A percentile compares a stretch with the other conserved stretches of the same genome.
Conservation (phyloP, 352 stramenopile genomes). For the Globisporangium polare region DNA sequence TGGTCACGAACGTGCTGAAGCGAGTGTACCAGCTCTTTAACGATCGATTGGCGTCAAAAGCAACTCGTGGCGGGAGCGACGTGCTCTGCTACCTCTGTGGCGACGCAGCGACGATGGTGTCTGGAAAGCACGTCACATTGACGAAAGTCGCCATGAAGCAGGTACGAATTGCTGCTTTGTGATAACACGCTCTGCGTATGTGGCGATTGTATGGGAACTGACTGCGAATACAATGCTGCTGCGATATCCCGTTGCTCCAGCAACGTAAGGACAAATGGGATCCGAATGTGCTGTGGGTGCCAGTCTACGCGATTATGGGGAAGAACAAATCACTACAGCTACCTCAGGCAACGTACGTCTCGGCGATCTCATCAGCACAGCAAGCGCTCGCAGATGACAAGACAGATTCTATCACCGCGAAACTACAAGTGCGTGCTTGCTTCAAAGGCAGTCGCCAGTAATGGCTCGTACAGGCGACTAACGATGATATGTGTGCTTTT, state of each 20-base stretch:
- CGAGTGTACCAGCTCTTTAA: conserved; percentile 34
- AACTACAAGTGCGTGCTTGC: conserved; percentile 25
- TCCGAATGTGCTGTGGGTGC: conserved; percentile 26
- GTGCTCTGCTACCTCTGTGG: conserved; percentile 44
- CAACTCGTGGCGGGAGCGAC: background rate
- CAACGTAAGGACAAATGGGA: conserved; percentile 16
- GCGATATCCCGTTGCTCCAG: background rate
- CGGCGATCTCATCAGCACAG: conserved; percentile 27
- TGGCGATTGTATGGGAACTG: background rate
- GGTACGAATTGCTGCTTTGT: conserved; percentile 5
- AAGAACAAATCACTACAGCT: conserved; percentile 8
- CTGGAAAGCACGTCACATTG: conserved; percentile 10
- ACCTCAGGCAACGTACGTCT: conserved; percentile 28
- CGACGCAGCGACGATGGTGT: conserved; percentile 11
- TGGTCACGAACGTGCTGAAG: conserved; percentile 44
- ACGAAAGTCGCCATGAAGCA: conserved; percentile 27
- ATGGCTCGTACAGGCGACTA: background rate
- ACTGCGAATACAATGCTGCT: background rate
- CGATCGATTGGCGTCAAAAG: conserved; percentile 13
- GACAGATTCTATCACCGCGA: conserved; percentile 25
- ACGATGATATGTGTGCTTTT: background rate
- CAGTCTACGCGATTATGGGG: conserved; percentile 22
- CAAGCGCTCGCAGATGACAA: conserved; percentile 34
- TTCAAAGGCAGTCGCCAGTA: background rate
- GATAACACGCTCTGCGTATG: background rate